These are phyloP conservation scores for Microsporum ferrugineum DNA, from an alignment of 2,329 filamentous ascomycete genomes.

Conservation along the genomic window DNA sequence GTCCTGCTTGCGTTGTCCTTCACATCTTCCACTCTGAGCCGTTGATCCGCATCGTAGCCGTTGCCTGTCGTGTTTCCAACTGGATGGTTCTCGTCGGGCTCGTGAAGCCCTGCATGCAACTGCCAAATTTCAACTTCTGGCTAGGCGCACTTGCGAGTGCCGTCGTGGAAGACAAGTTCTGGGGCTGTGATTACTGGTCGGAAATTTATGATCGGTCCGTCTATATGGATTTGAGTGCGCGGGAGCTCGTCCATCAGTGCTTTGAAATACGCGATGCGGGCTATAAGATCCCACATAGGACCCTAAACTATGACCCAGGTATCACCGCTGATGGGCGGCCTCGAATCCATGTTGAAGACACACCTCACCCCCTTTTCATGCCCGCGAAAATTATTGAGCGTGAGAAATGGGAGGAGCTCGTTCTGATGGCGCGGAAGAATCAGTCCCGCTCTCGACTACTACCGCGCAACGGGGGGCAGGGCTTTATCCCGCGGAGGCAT, in stretches of 20 bases:
- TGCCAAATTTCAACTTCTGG: conserved; percentile 31
- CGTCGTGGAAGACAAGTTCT: conserved; percentile 34
- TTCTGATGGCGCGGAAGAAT: conserved; percentile 15
- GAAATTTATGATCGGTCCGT: conserved; percentile 32
- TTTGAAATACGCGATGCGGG: conserved; percentile 23
- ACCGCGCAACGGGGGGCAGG: neutral
- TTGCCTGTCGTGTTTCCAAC: conserved; percentile 32
- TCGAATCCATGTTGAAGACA: neutral
- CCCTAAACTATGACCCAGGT: conserved; percentile 10
- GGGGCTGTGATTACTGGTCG: conserved; percentile 32
- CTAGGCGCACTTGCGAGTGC: conserved; percentile 28
- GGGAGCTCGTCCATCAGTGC: conserved; percentile 31
- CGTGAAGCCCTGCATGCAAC: conserved; percentile 13
- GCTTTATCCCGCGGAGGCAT: neutral
- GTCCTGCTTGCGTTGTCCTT: conserved; percentile 38
- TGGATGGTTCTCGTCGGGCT: conserved; percentile 21
- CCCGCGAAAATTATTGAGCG: conserved; percentile 1
- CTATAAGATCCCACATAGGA: conserved; percentile 8
- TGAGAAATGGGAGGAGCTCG: conserved; percentile 27
- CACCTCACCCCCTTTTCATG: neutral
- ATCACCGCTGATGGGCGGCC: neutral
- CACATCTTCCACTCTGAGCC: conserved; percentile 36
- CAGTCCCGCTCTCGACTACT: conserved; percentile 18
- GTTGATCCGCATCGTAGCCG: conserved; percentile 33
- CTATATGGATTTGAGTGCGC: conserved; percentile 28